Evolutionary conservation across 129 eudicot genomes (phyloP).

Genomic region (Flaveria trinervia): DNA sequence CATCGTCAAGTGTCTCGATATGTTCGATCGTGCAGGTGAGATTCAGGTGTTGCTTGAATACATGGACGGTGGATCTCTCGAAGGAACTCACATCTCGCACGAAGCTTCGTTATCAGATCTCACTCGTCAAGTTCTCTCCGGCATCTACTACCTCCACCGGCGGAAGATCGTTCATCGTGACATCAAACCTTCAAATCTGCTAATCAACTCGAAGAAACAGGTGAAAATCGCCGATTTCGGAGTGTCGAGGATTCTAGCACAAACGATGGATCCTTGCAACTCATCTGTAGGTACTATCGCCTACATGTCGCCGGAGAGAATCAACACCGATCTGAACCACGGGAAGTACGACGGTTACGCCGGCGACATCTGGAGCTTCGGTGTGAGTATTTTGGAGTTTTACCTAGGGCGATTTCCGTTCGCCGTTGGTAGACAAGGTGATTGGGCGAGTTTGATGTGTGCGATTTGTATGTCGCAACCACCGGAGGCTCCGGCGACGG

Average conservation of each 20-base stretch:
- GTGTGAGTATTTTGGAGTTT: constrained; percentile 80
- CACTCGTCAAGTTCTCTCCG: constrained; percentile 66
- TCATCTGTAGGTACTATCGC: constrained; percentile 89
- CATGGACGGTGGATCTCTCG: constrained; percentile 81
- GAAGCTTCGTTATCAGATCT: constrained; percentile 64
- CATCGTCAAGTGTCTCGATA: constrained; percentile 71
- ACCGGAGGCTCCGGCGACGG: constrained; percentile 75
- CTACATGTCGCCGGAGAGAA: constrained; percentile 89
- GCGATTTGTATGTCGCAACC: constrained; percentile 86
- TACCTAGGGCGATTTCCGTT: constrained; percentile 79
- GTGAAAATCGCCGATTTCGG: constrained; percentile 91
- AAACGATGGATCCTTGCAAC: constrained; percentile 81
- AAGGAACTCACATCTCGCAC: constrained; percentile 51
- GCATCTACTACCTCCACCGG: constrained; percentile 62
- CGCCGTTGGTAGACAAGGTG: constrained; percentile 67
- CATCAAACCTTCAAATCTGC: constrained; percentile 75
- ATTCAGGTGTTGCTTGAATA: constrained; percentile 74
- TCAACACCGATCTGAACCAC: constrained; percentile 78
- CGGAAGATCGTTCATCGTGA: constrained; percentile 78
- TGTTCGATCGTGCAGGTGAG: constrained; percentile 84
- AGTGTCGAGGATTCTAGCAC: constrained; percentile 57
- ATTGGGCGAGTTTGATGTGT: constrained; percentile 89
- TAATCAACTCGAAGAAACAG: constrained; percentile 46
- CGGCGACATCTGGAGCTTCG: constrained; percentile 91
- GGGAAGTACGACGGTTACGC: constrained; percentile 80